These are phyloP conservation scores for Suhomyces choctaworum DNA, from an alignment of 1,139 yeast species.

Conservation along the genomic window DNA sequence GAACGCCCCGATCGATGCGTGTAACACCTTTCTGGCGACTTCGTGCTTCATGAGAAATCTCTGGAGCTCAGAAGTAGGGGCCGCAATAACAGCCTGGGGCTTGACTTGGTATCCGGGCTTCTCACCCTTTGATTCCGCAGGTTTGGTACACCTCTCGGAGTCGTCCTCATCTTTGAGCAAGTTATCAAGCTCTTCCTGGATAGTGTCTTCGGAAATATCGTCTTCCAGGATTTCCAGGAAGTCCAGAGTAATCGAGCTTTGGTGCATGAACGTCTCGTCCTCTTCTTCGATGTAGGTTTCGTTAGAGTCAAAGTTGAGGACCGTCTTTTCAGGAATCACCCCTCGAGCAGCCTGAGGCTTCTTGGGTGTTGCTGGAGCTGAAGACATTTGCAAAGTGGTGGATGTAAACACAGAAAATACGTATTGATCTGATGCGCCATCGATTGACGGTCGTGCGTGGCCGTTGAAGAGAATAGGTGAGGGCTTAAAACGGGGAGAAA, in stretches of 20 bases:
- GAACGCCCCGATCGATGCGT: slow-evolving; percentile 82
- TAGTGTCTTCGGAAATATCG: slow-evolving; percentile 13
- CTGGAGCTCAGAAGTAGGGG: slow-evolving; percentile 30
- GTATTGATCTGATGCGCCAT: too few relatives aligned
- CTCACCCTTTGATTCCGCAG: slow-evolving; percentile 2
- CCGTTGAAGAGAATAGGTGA: too few relatives aligned
- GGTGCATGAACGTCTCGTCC: slow-evolving; percentile 36
- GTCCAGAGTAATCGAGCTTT: slow-evolving; percentile 23
- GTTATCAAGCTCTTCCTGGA: slow-evolving; percentile 14
- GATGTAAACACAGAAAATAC: too few relatives aligned
- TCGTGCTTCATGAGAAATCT: slow-evolving; percentile 74
- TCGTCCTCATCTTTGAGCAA: slow-evolving; percentile 11
- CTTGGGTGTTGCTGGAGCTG: slow-evolving; percentile 18
- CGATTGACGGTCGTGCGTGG: too few relatives aligned
- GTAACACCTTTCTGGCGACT: slow-evolving; percentile 81
- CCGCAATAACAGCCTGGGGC: not conserved
- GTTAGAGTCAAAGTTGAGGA: slow-evolving; percentile 28
- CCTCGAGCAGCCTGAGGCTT: slow-evolving; percentile 16
- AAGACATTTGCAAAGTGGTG: too few relatives aligned
- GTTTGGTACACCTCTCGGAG: not conserved
- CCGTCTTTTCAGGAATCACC: slow-evolving; percentile 18
- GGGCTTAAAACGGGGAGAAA: too few relatives aligned
- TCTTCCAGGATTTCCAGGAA: slow-evolving; percentile 16
- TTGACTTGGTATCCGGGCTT: not conserved
- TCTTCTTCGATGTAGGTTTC: slow-evolving; percentile 42